Percentiles rank a stretch among this genome's conserved stretches.
Conservation (phyloP, 331 rosid species). For the Phaseolus coccineus region DNA sequence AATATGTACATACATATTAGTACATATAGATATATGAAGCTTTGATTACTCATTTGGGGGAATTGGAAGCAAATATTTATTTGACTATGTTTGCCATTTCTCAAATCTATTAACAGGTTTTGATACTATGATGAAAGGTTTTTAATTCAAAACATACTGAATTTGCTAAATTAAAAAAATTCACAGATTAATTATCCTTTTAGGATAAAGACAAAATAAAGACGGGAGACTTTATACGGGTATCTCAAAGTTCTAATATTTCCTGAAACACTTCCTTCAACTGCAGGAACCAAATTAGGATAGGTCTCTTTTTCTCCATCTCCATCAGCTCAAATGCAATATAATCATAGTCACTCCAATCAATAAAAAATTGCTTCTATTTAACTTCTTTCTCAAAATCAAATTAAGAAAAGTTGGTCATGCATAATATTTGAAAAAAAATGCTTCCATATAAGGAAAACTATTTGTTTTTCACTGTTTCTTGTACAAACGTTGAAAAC, state of each 20-base stretch:
- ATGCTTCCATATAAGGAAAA: background rate
- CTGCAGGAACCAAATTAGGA: slow-evolving; percentile 15
- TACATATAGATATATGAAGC: background rate
- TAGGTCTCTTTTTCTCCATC: background rate
- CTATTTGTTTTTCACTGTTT: background rate
- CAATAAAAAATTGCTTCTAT: background rate
- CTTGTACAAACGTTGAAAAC: background rate
- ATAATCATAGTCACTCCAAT: background rate
- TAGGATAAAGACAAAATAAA: background rate
- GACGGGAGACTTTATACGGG: background rate
- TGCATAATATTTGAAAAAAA: background rate
- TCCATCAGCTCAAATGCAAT: background rate
- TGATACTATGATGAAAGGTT: background rate
- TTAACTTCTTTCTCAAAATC: background rate
- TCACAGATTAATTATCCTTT: slow-evolving; percentile 1
- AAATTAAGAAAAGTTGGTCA: background rate
- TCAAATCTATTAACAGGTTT: background rate
- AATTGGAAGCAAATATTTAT: slow-evolving; percentile 28
- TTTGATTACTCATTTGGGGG: background rate
- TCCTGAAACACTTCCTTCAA: slow-evolving; percentile 3
- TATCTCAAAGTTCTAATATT: slow-evolving; percentile 9
- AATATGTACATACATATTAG: slow-evolving; percentile 42
- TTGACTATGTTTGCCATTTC: background rate
- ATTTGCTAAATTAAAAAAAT: slow-evolving; percentile 9
- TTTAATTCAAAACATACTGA: background rate